Evolutionary conservation across 2,329 filamentous ascomycete genomes (phyloP).

Genomic region (Truncatella angustata): DNA sequence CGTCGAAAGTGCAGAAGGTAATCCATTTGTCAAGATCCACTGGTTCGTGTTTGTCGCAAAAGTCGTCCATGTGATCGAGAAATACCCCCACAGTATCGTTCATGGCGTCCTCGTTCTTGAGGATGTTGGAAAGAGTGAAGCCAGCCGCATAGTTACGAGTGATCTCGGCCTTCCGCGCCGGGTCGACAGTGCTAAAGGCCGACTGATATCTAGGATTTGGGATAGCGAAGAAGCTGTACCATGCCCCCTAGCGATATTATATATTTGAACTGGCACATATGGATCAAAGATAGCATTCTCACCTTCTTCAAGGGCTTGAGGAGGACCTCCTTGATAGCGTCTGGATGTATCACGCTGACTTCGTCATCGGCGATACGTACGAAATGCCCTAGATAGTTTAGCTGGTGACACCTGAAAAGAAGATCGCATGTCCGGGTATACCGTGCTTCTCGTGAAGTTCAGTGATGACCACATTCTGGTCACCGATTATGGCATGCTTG

Average conservation of each 20-base stretch:
- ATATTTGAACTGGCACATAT: too few species aligned
- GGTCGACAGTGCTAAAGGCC: constrained; percentile 11
- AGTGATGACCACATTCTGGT: constrained; percentile 1
- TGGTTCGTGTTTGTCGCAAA: background rate
- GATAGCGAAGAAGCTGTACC: background rate
- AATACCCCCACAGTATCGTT: constrained; percentile 8
- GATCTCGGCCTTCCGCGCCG: constrained; percentile 12
- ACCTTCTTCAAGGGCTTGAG: constrained; percentile 31
- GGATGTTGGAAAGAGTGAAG: constrained; percentile 25
- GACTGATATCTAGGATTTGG: constrained; percentile 12
- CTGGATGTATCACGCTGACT: constrained; percentile 37
- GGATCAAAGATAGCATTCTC: constrained; percentile 25
- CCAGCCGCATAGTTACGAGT: constrained; percentile 26
- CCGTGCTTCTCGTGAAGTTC: constrained; percentile 5
- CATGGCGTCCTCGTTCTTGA: constrained; percentile 15
- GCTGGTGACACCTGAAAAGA: constrained; percentile 16
- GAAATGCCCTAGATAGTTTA: constrained; percentile 25
- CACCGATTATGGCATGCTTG: background rate
- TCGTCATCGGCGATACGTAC: constrained; percentile 36
- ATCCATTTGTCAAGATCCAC: constrained; percentile 14
- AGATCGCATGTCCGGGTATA: background rate
- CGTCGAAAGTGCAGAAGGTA: constrained; percentile 23
- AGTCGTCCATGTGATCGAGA: constrained; percentile 5
- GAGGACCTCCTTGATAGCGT: constrained; percentile 36
- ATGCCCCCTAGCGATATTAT: constrained; percentile 19